phyloP scores from a whole-genome alignment of 2,329 filamentous ascomycete species.

The Dryadomyces sulphureus region DNA sequence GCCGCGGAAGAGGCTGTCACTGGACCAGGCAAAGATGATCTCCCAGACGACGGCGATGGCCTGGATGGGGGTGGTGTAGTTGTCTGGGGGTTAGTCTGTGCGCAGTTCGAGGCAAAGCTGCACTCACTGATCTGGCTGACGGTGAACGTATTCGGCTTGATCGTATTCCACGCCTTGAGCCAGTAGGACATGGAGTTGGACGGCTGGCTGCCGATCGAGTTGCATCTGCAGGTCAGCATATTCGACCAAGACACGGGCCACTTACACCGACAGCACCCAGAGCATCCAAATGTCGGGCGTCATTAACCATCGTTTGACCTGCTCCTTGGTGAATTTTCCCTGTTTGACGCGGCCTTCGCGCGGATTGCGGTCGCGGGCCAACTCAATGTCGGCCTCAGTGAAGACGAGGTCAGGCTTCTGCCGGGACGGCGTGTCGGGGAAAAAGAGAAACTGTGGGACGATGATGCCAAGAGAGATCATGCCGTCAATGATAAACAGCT shows the following conservation, averaged over 20 bases:
- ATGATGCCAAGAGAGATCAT: conserved; percentile 38
- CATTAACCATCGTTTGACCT: conserved; percentile 4
- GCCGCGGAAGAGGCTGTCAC: conserved; percentile 5
- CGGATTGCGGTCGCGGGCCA: conserved; percentile 8
- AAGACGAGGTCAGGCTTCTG: conserved; percentile 15
- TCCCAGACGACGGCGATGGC: conserved; percentile 5
- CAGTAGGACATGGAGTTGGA: conserved; percentile 7
- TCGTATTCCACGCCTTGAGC: conserved; percentile 10
- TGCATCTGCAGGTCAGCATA: not conserved
- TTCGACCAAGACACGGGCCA: not conserved
- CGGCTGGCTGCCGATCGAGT: not conserved
- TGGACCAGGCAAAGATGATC: conserved; percentile 5
- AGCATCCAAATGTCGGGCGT: conserved; percentile 8
- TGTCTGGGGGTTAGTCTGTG: conserved; percentile 3
- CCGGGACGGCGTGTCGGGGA: conserved; percentile 23
- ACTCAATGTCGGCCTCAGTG: conserved; percentile 5
- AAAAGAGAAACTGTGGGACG: conserved; percentile 31
- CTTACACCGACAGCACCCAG: conserved; percentile 6
- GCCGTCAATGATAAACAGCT: conserved; percentile 38
- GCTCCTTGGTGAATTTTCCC: conserved; percentile 3
- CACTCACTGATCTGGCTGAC: conserved; percentile 6
- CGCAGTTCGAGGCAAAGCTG: not conserved
- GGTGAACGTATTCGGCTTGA: conserved; percentile 5
- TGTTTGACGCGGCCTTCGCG: conserved; percentile 8
- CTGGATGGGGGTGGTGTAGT: conserved; percentile 8